These are phyloP conservation scores for Cladophialophora bantiana DNA, from an alignment of 2,329 filamentous ascomycete species.

Conservation along the genomic window DNA sequence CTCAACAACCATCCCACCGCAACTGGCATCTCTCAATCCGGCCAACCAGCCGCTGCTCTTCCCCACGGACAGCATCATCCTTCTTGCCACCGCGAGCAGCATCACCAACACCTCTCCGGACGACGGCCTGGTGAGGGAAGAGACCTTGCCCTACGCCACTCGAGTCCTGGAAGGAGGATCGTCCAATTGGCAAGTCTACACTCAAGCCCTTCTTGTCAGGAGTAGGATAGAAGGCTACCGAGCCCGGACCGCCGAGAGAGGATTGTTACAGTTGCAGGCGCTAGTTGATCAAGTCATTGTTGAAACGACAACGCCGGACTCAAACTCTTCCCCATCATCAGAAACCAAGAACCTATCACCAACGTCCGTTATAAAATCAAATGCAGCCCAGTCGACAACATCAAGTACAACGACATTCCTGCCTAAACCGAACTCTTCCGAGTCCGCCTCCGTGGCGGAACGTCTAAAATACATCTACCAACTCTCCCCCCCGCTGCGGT, in stretches of 20 bases:
- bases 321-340: slow-evolving; percentile 41
- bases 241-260: slow-evolving; percentile 85
- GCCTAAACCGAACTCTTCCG: slow-evolving; percentile 74
- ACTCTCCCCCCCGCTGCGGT: slow-evolving; percentile 81
- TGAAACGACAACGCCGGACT: slow-evolving; percentile 63
- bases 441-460: slow-evolving; percentile 78
- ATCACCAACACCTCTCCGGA: slow-evolving; percentile 87
- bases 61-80: slow-evolving; percentile 85
- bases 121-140: slow-evolving; percentile 87
- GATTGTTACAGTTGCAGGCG: slow-evolving; percentile 89
- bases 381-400: slow-evolving; percentile 3
- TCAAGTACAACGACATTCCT: slow-evolving; percentile 77
- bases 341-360: slow-evolving; percentile 46
- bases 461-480: slow-evolving; percentile 84
- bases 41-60: slow-evolving; percentile 81
- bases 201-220: slow-evolving; percentile 86
- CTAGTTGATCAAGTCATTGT: slow-evolving; percentile 94
- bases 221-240: slow-evolving; percentile 88
- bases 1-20: slow-evolving; percentile 62
- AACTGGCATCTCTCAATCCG: slow-evolving; percentile 72
- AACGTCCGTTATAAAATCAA: slow-evolving; percentile 43
- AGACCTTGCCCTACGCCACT: slow-evolving; percentile 88
- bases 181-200: slow-evolving; percentile 98
- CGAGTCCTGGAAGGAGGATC: slow-evolving; percentile 86
- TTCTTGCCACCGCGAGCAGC: slow-evolving; percentile 80